Base-by-base conservation (phyloP, 2,329 filamentous ascomycete genomes). In the Cadophora sp. region DNA sequence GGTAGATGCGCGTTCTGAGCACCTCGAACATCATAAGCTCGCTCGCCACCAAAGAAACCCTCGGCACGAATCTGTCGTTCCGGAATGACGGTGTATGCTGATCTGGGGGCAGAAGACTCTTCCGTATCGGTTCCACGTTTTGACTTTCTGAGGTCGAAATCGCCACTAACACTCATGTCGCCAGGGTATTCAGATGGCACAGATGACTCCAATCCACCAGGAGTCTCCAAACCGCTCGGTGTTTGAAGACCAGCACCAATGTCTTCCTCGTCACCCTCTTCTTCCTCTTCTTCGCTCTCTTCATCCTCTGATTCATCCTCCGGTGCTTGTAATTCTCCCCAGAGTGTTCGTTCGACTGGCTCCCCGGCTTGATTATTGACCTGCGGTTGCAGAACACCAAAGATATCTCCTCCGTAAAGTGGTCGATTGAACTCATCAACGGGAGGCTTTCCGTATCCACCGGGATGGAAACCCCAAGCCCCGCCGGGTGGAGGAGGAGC, bases 1-100 rank as follows among this genome's bases (percentile, higher is more conserved):
- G 92, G 91, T 68, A 92, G 79, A 67, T 84, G 82, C 24, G 83
- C 80, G 68, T 85, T 82, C 70, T 79, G 80, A 39, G 82, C 83
- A 70, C 82, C 88, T 69, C 85, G 90, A 69, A 99, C 85, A 80
- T 99, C 94, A 80, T 99, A 99, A 18, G 91, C 91, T 76, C 93
- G 91, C 77, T 98, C 95, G 74, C 93, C 94, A 73, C 96, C 96
- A 78, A 99, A 98, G 87, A 99, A 98, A 55, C 96, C 96, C 73
- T 94, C 91, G 5, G 93, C 89, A 61, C 91, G 89, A 24, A 94
- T 90, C 76, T 95, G 90, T 66, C 92, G 91, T 81, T 99, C 95
- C 13, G 93, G 93, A 24, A 99, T 86, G 58, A 99, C 90, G 22
- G 93, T 94, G 79, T 96, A 97, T 18, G 96, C 94, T 24, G 90